Evolutionary conservation across 176 grass and related monocot species (phyloP), one percentile per base, ranked within the genome.

Genomic region (Musa schizocarpa): DNA sequence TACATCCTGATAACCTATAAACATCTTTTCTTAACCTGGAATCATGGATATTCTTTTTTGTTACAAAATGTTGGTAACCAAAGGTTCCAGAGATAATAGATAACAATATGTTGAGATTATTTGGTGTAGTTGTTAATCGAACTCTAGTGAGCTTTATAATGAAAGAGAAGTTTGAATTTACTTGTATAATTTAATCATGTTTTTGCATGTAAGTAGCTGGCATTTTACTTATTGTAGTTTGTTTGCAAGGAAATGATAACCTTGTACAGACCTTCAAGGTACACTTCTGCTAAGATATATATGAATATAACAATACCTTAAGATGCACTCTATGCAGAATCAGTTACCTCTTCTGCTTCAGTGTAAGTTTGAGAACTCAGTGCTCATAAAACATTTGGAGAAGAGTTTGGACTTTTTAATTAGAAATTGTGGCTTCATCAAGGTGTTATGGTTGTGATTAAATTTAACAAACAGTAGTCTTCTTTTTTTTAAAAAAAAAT

Each of bases 31-130:
- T n/a, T 13, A 22, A 58, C 49, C 52, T 7, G 53, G 43, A 63
- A 81, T 51, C 17, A 81, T 9, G 52, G 22, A 69, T 27, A 27
- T 27, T 24, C 50, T 69, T 14, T 26, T 61, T 24, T 66, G 22
- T 20, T 85, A 80, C 69, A 21, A 64, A 8, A 4, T 63, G 16
- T 62, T 9, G 56, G 29, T 77, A 77, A 63, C 43, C 62, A 59
- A 19, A 29, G 43, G 43, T 65, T 50, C 21, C 29, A 34, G 3
- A 34, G 4, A 43, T 43, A 43, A 43, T 43, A 43, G 4, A 43
- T 43, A 43, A 43, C 34, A 43, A 43, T 43, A 43, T 43, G 34
- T 43, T 43, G 34, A 43, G 3, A 43, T 43, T 43, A 43, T 43
- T 43, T 43, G 34, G 34, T 43, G 34, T 43, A 43, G n/a, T 61